Percentiles rank a stretch among this genome's conserved stretches.
Evolutionary conservation across 257 asterid species (phyloP).

Genomic region (Nicotiana attenuata): DNA sequence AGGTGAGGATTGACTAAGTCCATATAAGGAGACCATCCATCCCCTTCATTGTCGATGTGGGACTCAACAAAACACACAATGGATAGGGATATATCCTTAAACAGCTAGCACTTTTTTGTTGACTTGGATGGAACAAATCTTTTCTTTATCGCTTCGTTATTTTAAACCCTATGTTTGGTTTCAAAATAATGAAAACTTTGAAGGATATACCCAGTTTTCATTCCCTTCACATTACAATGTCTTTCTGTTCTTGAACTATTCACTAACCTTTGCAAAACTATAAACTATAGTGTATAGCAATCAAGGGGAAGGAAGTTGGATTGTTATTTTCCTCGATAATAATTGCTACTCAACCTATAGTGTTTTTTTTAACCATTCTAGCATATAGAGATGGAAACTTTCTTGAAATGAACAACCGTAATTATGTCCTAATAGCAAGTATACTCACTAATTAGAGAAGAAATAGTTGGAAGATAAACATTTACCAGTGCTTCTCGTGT

Average conservation of each 20-base stretch:
- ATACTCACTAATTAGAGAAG: neutral
- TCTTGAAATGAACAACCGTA: neutral
- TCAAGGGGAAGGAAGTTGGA: no score
- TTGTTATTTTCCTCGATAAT: no score
- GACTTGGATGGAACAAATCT: neutral
- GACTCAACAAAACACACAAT: neutral
- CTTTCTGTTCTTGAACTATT: no score
- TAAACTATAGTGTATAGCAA: no score
- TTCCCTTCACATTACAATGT: no score
- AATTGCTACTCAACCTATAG: neutral
- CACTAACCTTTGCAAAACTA: no score
- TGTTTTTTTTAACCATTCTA: no score
- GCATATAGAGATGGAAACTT: neutral
- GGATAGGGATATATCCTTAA: neutral
- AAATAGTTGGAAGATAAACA: neutral
- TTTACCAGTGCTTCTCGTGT: constrained; percentile 92
- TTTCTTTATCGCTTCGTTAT: neutral
- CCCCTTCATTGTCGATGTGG: no score
- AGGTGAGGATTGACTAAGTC: no score
- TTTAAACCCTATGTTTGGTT: neutral
- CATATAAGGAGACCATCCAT: no score
- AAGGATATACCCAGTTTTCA: no score
- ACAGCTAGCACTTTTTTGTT: neutral
- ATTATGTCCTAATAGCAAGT: neutral
- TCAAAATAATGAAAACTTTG: neutral